phyloP scores from a whole-genome alignment of 1,284 basidiomycete genomes.

The Pseudomicrostroma phylloplanum region DNA sequence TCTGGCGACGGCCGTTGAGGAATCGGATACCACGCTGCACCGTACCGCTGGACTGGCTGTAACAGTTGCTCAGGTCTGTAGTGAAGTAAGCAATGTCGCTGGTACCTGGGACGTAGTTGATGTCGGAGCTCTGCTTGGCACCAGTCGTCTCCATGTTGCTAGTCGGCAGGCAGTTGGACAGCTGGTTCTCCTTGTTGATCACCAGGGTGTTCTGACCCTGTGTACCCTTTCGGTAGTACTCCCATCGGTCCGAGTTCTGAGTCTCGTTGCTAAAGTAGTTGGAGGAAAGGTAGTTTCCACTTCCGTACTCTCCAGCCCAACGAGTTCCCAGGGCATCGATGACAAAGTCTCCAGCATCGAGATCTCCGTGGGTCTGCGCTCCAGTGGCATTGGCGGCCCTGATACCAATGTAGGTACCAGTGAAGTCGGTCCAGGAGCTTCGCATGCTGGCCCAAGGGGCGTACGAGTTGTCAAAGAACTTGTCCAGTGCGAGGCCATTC shows the following conservation, averaged over 20 bases:
- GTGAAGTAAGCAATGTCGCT: conserved; percentile 78
- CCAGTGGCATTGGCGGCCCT: conserved; percentile 72
- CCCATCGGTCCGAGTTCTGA: conserved; percentile 31
- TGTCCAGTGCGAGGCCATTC: conserved; percentile 76
- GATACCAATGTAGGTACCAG: conserved; percentile 76
- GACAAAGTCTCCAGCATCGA: conserved; percentile 89
- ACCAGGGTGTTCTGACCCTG: conserved; percentile 94
- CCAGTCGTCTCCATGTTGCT: conserved; percentile 59
- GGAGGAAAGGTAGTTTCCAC: conserved; percentile 67
- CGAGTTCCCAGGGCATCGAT: conserved; percentile 87
- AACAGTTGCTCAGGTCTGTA: conserved; percentile 72
- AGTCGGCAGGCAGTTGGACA: conserved; percentile 64
- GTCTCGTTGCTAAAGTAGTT: conserved; percentile 46
- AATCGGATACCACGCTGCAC: conserved; percentile 80
- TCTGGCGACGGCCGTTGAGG: conserved; percentile 78
- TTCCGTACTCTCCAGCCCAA: conserved; percentile 92
- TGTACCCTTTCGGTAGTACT: conserved; percentile 80
- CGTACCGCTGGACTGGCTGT: conserved; percentile 60
- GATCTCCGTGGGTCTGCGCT: conserved; percentile 80
- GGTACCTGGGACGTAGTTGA: conserved; percentile 57
- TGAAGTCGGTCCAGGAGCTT: conserved; percentile 79
- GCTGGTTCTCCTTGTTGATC: conserved; percentile 72
- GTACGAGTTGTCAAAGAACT: conserved; percentile 63
- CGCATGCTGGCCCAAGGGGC: conserved; percentile 82
- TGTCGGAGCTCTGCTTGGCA: conserved; percentile 70